Percentiles rank a stretch among this genome's conserved stretches.
Conservation (phyloP, 768 basidiomycete genomes). For the Harrya chromipes region DNA sequence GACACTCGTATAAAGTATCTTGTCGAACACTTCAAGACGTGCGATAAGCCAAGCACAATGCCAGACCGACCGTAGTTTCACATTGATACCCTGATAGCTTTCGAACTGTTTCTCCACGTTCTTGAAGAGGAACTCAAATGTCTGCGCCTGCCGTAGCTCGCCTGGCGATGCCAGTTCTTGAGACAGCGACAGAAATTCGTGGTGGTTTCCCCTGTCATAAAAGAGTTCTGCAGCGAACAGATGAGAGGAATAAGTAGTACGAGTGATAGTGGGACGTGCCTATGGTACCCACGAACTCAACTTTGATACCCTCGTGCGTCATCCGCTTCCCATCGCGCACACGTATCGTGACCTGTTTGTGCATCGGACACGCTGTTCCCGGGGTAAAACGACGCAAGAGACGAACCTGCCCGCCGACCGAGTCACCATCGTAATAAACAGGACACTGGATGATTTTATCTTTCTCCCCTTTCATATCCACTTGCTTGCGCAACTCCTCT, state of each 20-base stretch:
- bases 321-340: conserved; percentile 95
- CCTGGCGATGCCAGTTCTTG: conserved; percentile 96
- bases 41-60: not conserved
- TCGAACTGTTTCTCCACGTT: conserved; percentile 99
- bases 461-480: conserved; percentile 88
- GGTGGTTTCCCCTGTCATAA: conserved; percentile 97
- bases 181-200: conserved; percentile 93
- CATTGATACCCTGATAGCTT: conserved; percentile 97
- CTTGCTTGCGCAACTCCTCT: conserved; percentile 83
- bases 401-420: conserved; percentile 80
- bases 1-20: conserved; percentile 94
- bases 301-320: conserved; percentile 94
- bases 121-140: conserved; percentile 96
- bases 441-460: conserved; percentile 83
- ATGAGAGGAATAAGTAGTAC: not conserved
- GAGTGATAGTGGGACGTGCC: conserved; percentile 49
- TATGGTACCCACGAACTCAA: conserved; percentile 95
- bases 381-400: not conserved
- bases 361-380: not conserved
- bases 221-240: conserved; percentile 58
- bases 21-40: conserved; percentile 8
- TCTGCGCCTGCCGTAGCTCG: conserved; percentile 95
- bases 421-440: conserved; percentile 94
- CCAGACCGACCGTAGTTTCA: conserved; percentile 79
- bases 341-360: conserved; percentile 70